Conservation (phyloP, 306 rosid species). For the Cicer chorassanicum region DNA sequence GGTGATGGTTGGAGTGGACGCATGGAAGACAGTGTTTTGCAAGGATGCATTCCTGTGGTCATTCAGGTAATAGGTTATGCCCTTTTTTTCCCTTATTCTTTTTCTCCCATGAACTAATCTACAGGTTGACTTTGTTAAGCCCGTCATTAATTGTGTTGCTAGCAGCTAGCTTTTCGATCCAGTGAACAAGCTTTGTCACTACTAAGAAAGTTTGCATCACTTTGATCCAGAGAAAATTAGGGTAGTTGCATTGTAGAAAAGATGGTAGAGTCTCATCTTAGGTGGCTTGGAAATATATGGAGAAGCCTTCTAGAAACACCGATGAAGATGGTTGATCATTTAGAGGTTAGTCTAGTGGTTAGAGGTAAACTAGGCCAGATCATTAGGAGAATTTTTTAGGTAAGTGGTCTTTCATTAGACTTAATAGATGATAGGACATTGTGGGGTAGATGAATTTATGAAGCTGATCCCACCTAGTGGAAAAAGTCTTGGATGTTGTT, state of each 20-base stretch:
- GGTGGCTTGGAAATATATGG: background rate
- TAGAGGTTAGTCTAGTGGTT: background rate
- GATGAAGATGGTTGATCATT: background rate
- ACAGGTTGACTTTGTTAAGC: slow-evolving; percentile 7
- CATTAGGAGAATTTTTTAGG: background rate
- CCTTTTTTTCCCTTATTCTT: background rate
- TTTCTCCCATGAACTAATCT: background rate
- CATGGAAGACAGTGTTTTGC: slow-evolving; percentile 88
- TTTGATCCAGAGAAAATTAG: background rate
- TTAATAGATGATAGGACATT: background rate
- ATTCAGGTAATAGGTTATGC: slow-evolving; percentile 65
- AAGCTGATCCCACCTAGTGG: background rate
- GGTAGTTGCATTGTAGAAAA: background rate
- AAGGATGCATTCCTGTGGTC: slow-evolving; percentile 92
- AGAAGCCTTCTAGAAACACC: background rate
- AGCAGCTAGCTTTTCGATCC: slow-evolving; percentile 10
- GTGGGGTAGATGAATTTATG: background rate
- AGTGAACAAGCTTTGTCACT: slow-evolving; percentile 21
- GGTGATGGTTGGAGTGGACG: slow-evolving; percentile 99
- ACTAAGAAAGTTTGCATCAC: slow-evolving; percentile 1
- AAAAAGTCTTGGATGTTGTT: background rate
- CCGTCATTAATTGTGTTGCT: slow-evolving; percentile 19
- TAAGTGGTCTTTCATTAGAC: background rate
- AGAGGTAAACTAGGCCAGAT: background rate
- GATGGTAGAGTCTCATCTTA: background rate